Base-by-base conservation (phyloP, 1,284 basidiomycete genomes). In the Pulchroboletus neoregius region DNA sequence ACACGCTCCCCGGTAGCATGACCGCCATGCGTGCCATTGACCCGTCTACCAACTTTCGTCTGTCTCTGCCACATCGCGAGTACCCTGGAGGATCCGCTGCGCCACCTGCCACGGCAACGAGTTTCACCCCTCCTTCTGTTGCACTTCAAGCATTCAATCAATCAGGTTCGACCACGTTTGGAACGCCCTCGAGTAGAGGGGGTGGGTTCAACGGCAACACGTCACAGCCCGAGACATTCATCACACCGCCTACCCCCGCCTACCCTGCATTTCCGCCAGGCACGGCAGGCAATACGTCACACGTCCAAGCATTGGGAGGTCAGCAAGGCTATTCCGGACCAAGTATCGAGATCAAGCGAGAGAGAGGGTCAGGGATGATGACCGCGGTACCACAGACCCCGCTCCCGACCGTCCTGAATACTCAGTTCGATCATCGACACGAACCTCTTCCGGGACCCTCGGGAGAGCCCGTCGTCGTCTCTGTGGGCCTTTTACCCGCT, bases 381-480 rank as follows among this genome's bases (percentile, higher is more conserved):
- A 45, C 39, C 11, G 42, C 47, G 9, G 47, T 71, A 6, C 80
- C 82, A 2, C 74, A 68, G 41, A 83, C 83, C 0, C 82, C 84
- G 8, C 69, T 76, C 2, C 79, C 81, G 2, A 68, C 71, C 31
- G 67, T 81, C 6, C 55, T 70, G 2, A 73, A 71, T 12, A 51
- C 54, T 5, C 65, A 56, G 23, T 65, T 65, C 37, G 51, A 58
- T 15, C 33, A 46, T 13, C 49, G 48, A 27, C 59, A 60, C 39
- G 62, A 59, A 32, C 51, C 65, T 22, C 61, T 63, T 33, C 62
- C 60, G 9, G 45, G 35, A 10, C 68, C 62, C 24, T 72, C 58
- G 5, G 64, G 75, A 3, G 79, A 82, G 58, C 74, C 77, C 2
- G 70, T 93, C 41, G 73, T 92, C 8, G 78, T 92, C 9, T 90